A percentile compares a stretch with the other conserved stretches of the same genome.
These are phyloP conservation scores for Lachnellula occidentalis DNA, from an alignment of 2,329 filamentous ascomycete species.

Conservation along the genomic window DNA sequence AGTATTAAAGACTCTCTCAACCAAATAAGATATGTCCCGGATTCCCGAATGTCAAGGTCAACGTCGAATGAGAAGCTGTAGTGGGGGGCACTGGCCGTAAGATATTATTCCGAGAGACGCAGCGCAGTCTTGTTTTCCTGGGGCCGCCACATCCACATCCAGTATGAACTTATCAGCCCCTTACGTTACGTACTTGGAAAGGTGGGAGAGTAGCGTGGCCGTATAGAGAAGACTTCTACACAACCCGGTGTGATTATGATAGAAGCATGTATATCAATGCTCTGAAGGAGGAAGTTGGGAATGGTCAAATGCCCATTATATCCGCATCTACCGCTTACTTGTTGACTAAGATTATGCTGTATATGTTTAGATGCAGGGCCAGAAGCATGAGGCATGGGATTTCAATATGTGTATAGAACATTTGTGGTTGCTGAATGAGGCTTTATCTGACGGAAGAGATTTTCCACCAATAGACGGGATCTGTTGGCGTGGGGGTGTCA, in stretches of 20 bases:
- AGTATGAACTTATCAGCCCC: background rate
- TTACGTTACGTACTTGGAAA: background rate
- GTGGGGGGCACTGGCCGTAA: slow-evolving; percentile 3
- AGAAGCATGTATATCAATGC: background rate
- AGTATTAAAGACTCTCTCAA: slow-evolving; percentile 4
- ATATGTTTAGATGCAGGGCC: background rate
- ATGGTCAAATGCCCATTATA: background rate
- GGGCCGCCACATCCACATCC: background rate
- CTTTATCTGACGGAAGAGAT: slow-evolving; percentile 10
- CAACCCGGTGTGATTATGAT: background rate
- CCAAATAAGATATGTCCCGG: background rate
- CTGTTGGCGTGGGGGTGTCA: slow-evolving; percentile 15
- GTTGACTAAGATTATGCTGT: background rate
- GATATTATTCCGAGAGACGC: slow-evolving; percentile 6
- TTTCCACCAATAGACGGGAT: slow-evolving; percentile 17
- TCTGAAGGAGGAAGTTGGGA: background rate
- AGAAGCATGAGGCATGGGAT: background rate
- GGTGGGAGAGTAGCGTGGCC: background rate
- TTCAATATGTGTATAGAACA: background rate
- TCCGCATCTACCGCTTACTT: background rate
- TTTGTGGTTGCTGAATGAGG: slow-evolving; percentile 6
- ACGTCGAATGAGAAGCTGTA: background rate
- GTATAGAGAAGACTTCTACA: background rate
- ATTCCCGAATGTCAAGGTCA: background rate
- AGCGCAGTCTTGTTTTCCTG: background rate